These are phyloP conservation scores for Lactarius vividus DNA, from an alignment of 768 basidiomycete species.

Conservation along the genomic window DNA sequence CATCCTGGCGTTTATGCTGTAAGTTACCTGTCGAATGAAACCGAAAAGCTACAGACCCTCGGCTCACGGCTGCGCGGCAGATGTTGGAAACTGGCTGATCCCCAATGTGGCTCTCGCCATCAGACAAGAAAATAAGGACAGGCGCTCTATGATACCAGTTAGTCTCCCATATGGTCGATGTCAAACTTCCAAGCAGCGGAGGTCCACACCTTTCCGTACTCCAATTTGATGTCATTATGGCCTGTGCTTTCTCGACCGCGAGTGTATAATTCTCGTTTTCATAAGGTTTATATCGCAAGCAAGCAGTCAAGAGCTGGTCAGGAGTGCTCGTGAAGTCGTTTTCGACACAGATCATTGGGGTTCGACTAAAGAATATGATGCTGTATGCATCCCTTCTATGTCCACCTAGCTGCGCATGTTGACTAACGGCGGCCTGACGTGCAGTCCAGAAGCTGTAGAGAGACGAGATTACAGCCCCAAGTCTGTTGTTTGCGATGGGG, in stretches of 20 bases:
- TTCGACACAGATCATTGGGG: conserved; percentile 30
- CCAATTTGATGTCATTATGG: conserved; percentile 46
- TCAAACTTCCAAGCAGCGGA: not conserved
- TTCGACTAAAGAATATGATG: conserved; percentile 45
- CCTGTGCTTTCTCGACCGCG: conserved; percentile 40
- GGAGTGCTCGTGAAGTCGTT: conserved; percentile 49
- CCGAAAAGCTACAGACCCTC: conserved; percentile 37
- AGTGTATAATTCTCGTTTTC: conserved; percentile 44
- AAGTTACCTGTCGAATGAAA: not conserved
- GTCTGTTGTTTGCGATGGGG: conserved; percentile 42
- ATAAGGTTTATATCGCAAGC: conserved; percentile 36
- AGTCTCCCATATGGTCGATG: not conserved
- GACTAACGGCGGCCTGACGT: conserved; percentile 39
- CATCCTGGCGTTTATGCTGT: conserved; percentile 38
- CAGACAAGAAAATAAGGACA: conserved; percentile 37
- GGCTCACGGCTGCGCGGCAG: conserved; percentile 41
- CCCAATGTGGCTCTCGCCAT: conserved; percentile 44
- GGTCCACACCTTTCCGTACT: conserved; percentile 44
- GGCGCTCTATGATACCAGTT: not conserved
- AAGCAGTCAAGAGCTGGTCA: conserved; percentile 40
- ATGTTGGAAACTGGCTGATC: conserved; percentile 42
- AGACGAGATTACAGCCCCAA: conserved; percentile 58
- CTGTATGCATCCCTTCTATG: conserved; percentile 53
- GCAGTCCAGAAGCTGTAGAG: conserved; percentile 55
- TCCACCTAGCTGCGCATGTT: conserved; percentile 44